phyloP scores from a whole-genome alignment of 768 basidiomycete species.

The Leccinum ochraceum region DNA sequence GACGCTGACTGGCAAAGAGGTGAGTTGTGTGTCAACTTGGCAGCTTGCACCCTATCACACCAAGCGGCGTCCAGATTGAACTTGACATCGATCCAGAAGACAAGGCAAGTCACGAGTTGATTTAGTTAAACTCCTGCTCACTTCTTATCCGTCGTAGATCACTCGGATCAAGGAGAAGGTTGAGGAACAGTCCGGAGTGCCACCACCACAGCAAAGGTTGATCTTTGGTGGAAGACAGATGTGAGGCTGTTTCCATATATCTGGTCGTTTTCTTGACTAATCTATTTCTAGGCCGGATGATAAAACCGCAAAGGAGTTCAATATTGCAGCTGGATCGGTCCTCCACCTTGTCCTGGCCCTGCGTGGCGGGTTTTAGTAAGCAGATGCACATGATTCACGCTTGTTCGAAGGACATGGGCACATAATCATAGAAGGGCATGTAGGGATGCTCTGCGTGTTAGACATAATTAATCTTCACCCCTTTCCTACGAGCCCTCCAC shows the following conservation, averaged over 20 bases:
- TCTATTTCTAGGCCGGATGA: slow-evolving; percentile 74
- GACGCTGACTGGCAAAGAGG: slow-evolving; percentile 92
- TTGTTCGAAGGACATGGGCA: slow-evolving; percentile 22
- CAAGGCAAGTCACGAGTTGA: slow-evolving; percentile 51
- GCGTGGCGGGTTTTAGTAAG: slow-evolving; percentile 74
- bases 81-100: slow-evolving; percentile 91
- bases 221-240: slow-evolving; percentile 94
- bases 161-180: slow-evolving; percentile 95
- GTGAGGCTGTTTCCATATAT: slow-evolving; percentile 47
- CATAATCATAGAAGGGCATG: slow-evolving; percentile 27
- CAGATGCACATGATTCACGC: slow-evolving; percentile 6
- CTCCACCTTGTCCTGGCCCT: slow-evolving; percentile 95
- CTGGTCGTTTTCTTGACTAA: background rate
- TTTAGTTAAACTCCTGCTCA: background rate
- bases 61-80: slow-evolving; percentile 65
- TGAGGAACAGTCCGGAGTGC: slow-evolving; percentile 97
- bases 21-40: slow-evolving; percentile 32
- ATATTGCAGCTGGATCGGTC: slow-evolving; percentile 81
- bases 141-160: slow-evolving; percentile 53
- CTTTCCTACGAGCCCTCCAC: slow-evolving; percentile 10
- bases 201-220: slow-evolving; percentile 91
- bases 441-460: slow-evolving; percentile 31
- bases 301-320: slow-evolving; percentile 83
- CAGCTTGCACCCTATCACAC: slow-evolving; percentile 7
- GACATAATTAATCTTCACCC: slow-evolving; percentile 30